A percentile compares a stretch with the other conserved stretches of the same genome.
Evolutionary conservation across 306 rosid genomes (phyloP).

Genomic region (Comarum palustre): DNA sequence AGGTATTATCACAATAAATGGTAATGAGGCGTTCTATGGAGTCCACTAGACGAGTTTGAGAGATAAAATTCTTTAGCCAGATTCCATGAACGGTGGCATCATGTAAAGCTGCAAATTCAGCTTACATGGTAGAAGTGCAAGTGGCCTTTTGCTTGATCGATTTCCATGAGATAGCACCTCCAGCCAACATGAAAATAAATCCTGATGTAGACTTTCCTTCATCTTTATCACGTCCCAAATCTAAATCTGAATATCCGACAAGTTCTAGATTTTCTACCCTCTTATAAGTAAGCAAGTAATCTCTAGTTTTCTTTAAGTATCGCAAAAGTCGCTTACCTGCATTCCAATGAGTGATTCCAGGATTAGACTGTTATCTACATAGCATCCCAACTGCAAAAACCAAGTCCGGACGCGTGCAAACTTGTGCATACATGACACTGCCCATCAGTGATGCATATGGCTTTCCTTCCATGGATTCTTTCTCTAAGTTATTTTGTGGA

Average conservation of each 20-base stretch:
- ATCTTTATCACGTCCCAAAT: background rate
- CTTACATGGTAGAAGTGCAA: background rate
- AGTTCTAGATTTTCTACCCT: background rate
- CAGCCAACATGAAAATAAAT: background rate
- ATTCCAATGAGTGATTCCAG: background rate
- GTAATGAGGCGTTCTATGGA: background rate
- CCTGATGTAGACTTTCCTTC: background rate
- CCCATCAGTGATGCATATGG: no score
- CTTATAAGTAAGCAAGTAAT: background rate
- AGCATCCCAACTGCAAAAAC: background rate
- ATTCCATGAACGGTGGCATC: background rate
- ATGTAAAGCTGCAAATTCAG: background rate
- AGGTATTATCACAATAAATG: background rate
- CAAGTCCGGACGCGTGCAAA: background rate
- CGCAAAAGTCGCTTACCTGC: background rate
- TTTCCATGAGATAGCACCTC: background rate
- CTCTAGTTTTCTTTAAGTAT: slow-evolving; percentile 1
- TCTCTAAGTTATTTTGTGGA: no score
- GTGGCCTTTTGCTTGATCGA: background rate
- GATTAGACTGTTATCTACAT: background rate
- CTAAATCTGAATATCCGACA: background rate
- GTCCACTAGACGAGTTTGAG: background rate
- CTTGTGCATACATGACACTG: no score
- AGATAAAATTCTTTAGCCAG: background rate
- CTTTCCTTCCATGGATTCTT: no score